These are phyloP conservation scores for Medicago ruthenica DNA, from an alignment of 306 rosid species.

Conservation along the genomic window DNA sequence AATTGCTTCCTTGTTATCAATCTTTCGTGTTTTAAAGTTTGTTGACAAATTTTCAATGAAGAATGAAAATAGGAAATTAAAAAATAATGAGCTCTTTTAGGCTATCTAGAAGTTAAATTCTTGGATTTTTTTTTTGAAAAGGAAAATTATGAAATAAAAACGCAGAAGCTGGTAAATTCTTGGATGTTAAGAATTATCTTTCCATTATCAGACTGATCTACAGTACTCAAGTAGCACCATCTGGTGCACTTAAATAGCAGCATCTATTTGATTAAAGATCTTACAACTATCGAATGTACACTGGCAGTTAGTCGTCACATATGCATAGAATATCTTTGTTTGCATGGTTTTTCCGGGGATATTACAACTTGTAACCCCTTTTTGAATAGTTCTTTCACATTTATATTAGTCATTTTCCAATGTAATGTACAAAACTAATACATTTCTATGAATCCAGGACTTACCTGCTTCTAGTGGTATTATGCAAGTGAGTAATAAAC, in stretches of 20 bases:
- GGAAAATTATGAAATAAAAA: too few species aligned
- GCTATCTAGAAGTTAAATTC: too few species aligned
- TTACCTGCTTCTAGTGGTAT: conserved; percentile 95
- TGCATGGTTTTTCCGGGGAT: neutral
- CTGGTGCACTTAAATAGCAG: conserved; percentile 14
- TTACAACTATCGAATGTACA: neutral
- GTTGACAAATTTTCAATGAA: too few species aligned
- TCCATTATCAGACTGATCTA: neutral
- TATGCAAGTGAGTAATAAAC: conserved; percentile 74
- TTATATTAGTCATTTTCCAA: neutral
- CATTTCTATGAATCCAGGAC: conserved; percentile 62
- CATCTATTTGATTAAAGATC: conserved; percentile 1
- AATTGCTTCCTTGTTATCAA: too few species aligned
- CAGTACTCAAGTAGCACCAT: conserved; percentile 7
- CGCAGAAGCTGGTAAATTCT: conserved; percentile 11
- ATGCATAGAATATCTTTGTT: neutral
- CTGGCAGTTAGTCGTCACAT: neutral
- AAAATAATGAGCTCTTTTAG: conserved; percentile 22
- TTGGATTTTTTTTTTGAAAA: too few species aligned
- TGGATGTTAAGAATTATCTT: neutral
- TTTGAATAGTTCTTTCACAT: conserved; percentile 31
- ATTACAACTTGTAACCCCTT: neutral
- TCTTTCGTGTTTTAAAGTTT: neutral
- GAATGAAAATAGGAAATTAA: too few species aligned
- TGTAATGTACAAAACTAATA: conserved; percentile 34